Evolutionary conservation across 1,284 basidiomycete species (phyloP), one percentile per base, ranked within the genome.

Genomic region (Psilocybe mexicana): DNA sequence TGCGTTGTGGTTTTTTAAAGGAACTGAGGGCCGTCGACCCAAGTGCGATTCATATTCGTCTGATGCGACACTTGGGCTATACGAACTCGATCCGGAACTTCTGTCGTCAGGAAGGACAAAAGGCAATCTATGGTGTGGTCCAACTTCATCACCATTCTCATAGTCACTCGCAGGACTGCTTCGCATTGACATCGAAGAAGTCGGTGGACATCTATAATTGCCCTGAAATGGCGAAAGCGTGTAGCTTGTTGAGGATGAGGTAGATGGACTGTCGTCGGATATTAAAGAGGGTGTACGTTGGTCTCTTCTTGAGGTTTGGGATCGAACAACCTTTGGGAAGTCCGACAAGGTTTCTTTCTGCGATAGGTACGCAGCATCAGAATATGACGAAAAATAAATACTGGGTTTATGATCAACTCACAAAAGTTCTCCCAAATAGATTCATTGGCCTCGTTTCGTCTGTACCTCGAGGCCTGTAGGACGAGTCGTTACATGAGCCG

Each of bases 191-290:
- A 33, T 40, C 10, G 12, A 12, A 11, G n/a, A n/a, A 11, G 54
- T 28, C 11, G 55, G 55, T 5, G 28, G 28, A n/a, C 47, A 3
- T 12, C 38, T 43, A 10, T 30, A 48, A 10, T 51, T n/a, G 25
- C 26, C 11, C 18, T 43, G 14, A 7, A 51, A 25, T 3, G 35
- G 54, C 23, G 55, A 54, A 24, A 33, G 42, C n/a, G 26, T 36
- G 40, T 36, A 43, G 40, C 54, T 54, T 14, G 43, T 52, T 11
- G 61, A 52, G 12, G 61, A 42, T 25, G 61, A 55, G 5, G 52
- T 48, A 43, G 54, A 47, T 14, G 57, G 47, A 10, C 48, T 58
- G 12, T 58, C 48, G 52, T 62, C 58, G 2, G 52, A 60, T n/a
- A 46, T 50, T 26, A 61, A 33, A 12, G 61, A 54, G 24, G 61